A percentile compares a stretch with the other conserved stretches of the same genome.
Conservation (phyloP, 495 filamentous ascomycete genomes). For the Baudoinia panamericana region DNA sequence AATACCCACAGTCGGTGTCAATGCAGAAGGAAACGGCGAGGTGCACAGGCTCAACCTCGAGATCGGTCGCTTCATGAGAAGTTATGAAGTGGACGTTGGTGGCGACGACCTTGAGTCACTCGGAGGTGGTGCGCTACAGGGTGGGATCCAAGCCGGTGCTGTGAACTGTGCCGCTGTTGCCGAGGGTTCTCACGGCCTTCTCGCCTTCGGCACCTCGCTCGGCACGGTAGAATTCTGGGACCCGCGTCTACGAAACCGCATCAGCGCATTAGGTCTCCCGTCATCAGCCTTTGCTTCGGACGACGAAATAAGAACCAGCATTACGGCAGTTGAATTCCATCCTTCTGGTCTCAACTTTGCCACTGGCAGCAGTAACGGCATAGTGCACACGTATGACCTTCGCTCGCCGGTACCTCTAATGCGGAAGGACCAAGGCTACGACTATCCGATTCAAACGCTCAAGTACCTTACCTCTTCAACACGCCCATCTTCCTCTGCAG, state of each 20-base stretch:
- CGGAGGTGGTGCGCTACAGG: slow-evolving; percentile 60
- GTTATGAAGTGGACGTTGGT: slow-evolving; percentile 70
- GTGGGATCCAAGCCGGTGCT: slow-evolving; percentile 63
- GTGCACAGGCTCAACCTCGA: slow-evolving; percentile 90
- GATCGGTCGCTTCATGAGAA: slow-evolving; percentile 75
- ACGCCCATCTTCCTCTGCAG: slow-evolving; percentile 44
- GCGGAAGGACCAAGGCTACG: slow-evolving; percentile 91
- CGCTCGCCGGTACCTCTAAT: slow-evolving; percentile 74
- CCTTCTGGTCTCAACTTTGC: slow-evolving; percentile 74
- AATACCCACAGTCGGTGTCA: slow-evolving; percentile 76
- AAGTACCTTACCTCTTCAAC: slow-evolving; percentile 70
- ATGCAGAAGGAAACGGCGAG: slow-evolving; percentile 70
- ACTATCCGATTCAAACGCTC: slow-evolving; percentile 80
- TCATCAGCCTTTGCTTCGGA: slow-evolving; percentile 32
- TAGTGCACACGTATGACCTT: slow-evolving; percentile 88
- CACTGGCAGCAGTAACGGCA: slow-evolving; percentile 74
- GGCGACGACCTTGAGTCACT: slow-evolving; percentile 56
- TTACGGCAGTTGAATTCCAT: slow-evolving; percentile 80
- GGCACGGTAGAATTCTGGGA: slow-evolving; percentile 99
- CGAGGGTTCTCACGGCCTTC: slow-evolving; percentile 76
- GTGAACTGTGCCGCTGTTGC: slow-evolving; percentile 88
- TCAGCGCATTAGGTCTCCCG: slow-evolving; percentile 50
- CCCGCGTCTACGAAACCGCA: slow-evolving; percentile 61
- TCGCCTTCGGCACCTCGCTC: slow-evolving; percentile 87
- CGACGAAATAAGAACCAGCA: slow-evolving; percentile 44